Evolutionary conservation across 2,329 filamentous ascomycete species (phyloP).

Genomic region (Verticillium isaacii): DNA sequence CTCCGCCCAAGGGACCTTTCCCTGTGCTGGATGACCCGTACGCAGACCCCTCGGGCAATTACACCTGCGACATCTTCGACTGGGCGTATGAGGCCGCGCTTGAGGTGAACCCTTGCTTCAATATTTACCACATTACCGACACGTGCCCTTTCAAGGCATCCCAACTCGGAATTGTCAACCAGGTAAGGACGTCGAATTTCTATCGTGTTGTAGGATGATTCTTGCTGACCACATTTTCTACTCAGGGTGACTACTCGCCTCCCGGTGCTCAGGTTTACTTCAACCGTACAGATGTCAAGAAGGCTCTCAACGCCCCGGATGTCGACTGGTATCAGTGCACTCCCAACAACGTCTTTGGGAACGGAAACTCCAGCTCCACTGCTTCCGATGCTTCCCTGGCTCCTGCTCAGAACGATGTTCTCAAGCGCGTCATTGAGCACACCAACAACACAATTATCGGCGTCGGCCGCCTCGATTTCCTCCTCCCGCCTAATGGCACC

Average conservation of each 20-base stretch:
- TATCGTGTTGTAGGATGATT: too few relatives aligned
- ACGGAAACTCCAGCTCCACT: conserved; percentile 6
- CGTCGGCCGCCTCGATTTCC: conserved; percentile 37
- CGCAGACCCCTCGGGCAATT: conserved; percentile 24
- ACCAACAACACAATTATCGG: conserved; percentile 27
- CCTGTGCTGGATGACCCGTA: conserved; percentile 41
- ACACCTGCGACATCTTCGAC: conserved; percentile 51
- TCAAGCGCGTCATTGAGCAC: conserved; percentile 22
- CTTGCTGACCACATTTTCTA: neutral
- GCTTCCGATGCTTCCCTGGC: conserved; percentile 6
- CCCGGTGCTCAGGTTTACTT: conserved; percentile 62
- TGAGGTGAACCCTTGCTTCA: conserved; percentile 70
- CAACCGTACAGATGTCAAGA: conserved; percentile 65
- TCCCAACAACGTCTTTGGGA: conserved; percentile 17
- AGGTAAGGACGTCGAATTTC: conserved; percentile 12
- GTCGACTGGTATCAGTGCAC: conserved; percentile 22
- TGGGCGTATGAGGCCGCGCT: conserved; percentile 50
- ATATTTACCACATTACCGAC: conserved; percentile 70
- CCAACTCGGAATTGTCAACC: conserved; percentile 64
- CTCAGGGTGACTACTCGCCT: conserved; percentile 53
- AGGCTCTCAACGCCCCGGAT: conserved; percentile 59
- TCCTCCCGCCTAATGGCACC: conserved; percentile 59
- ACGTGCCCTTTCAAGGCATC: conserved; percentile 70
- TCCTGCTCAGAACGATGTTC: conserved; percentile 7
- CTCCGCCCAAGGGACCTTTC: conserved; percentile 54